phyloP scores from a whole-genome alignment of 345 rosid species.

The Eucalyptus albens region DNA sequence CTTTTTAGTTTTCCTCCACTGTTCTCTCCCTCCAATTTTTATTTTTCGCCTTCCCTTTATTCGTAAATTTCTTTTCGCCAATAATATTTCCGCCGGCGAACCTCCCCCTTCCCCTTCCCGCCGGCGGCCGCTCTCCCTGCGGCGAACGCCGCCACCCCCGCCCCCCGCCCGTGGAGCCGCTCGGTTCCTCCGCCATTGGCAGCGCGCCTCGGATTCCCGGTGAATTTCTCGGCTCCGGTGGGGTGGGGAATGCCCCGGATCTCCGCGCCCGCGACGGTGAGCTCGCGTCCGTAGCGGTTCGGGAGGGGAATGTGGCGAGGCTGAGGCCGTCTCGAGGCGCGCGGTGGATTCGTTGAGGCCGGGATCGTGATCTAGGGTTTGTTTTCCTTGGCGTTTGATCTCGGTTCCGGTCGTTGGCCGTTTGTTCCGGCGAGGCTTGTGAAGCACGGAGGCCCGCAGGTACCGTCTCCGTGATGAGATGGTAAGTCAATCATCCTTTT shows the following conservation, averaged over 20 bases:
- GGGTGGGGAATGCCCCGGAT: conserved; percentile 34
- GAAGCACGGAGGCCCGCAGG: conserved; percentile 49
- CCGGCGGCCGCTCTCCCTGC: conserved; percentile 33
- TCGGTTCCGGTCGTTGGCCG: neutral
- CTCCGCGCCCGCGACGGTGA: conserved; percentile 40
- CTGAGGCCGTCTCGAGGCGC: conserved; percentile 12
- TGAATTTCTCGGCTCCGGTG: neutral
- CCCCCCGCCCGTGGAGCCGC: neutral
- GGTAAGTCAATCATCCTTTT: conserved; percentile 26
- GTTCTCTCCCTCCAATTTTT: conserved; percentile 16
- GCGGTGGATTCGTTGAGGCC: conserved; percentile 9
- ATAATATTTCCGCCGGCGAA: conserved; percentile 11
- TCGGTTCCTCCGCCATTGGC: neutral
- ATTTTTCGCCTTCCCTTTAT: neutral
- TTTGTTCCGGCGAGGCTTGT: conserved; percentile 3
- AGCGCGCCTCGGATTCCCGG: neutral
- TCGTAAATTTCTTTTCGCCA: conserved; percentile 6
- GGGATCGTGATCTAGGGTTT: conserved; percentile 77
- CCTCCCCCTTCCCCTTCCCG: neutral
- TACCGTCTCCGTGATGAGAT: conserved; percentile 68
- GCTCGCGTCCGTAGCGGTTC: conserved; percentile 16
- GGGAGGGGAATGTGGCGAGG: conserved; percentile 58
- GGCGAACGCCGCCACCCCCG: neutral
- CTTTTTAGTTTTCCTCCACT: conserved; percentile 1
- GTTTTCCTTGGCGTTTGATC: conserved; percentile 8